Base-by-base conservation (phyloP, 148 eudicot species). In the Euryodendron excelsum region DNA sequence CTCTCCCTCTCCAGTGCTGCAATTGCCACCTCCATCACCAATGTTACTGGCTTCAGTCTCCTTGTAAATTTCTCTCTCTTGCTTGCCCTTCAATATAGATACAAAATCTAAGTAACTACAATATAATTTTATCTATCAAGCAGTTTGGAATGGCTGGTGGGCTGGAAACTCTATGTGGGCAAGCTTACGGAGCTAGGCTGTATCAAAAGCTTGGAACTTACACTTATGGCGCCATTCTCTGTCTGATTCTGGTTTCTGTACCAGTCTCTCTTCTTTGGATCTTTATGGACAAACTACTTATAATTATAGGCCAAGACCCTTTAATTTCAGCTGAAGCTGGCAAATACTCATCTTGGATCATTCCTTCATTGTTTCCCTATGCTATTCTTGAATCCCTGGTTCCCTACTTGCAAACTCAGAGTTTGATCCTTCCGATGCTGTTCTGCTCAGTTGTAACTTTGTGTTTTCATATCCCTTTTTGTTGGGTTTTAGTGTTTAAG, bases 111-210 rank as follows among this genome's bases (percentile, higher is more conserved):
- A 41, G 7, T 41, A 41, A 41, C 9, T 41, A 9, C n/a, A 41
- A n/a, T n/a, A n/a, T n/a, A n/a, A n/a, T n/a, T n/a, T n/a, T n/a
- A n/a, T n/a, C n/a, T n/a, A n/a, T n/a, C n/a, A n/a, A n/a, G 39
- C 84, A 86, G 91, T 41, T 79, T 13, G 89, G 91, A 33, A 47
- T 89, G 80, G 79, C 85, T 39, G 62, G 91, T 39, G 91, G 83
- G 3, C 77, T 89, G 75, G 91, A 89, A 30, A 89, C 91, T 12
- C 76, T 85, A 20, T 83, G 89, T 72, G 91, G 89, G 25, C 91
- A 89, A 85, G 89, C 89, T 8, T 83, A 85, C 61, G 91, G 91
- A 48, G 89, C 88, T 20, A 21, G 77, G 31, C 85, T 85, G 50
- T 83, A 83, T 45, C 34, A 73, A 36, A 87, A 76, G 55, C 75